Conservation (phyloP, 371 early-diverging fungal genomes). For the Batkoa obscura region DNA sequence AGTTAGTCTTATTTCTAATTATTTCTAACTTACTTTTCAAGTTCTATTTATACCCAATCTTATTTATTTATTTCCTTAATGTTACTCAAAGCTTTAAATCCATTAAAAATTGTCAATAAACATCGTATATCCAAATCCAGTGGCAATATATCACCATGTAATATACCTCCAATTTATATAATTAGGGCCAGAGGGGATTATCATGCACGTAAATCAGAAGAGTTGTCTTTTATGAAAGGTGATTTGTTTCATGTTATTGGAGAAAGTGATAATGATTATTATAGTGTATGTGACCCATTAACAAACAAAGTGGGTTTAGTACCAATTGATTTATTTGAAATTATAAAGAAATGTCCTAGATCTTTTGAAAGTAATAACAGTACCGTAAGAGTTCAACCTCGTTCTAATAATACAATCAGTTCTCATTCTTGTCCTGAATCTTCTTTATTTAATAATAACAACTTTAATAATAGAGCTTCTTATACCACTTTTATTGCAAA, state of each 20-base stretch:
- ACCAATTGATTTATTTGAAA: constrained; percentile 62
- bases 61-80: too few species aligned
- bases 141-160: constrained; percentile 7
- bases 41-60: too few species aligned
- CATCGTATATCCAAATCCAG: neutral
- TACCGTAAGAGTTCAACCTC: too few species aligned
- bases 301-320: constrained; percentile 60
- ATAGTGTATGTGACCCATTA: constrained; percentile 67
- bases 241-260: constrained; percentile 82
- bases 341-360: constrained; percentile 25
- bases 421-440: neutral
- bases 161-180: constrained; percentile 18
- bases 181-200: constrained; percentile 64
- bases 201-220: constrained; percentile 32
- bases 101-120: neutral
- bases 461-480: constrained; percentile 3
- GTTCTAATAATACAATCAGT: neutral
- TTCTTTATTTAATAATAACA: constrained; percentile 1
- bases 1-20: too few species aligned
- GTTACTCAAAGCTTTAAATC: neutral
- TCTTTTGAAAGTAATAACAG: constrained; percentile 6
- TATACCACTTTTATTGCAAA: constrained; percentile 30
- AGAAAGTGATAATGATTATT: constrained; percentile 53
- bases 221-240: constrained; percentile 61
- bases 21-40: too few species aligned